Evolutionary conservation across 352 stramenopile genomes (phyloP).

Genomic region (Aphanomyces euteiches): DNA sequence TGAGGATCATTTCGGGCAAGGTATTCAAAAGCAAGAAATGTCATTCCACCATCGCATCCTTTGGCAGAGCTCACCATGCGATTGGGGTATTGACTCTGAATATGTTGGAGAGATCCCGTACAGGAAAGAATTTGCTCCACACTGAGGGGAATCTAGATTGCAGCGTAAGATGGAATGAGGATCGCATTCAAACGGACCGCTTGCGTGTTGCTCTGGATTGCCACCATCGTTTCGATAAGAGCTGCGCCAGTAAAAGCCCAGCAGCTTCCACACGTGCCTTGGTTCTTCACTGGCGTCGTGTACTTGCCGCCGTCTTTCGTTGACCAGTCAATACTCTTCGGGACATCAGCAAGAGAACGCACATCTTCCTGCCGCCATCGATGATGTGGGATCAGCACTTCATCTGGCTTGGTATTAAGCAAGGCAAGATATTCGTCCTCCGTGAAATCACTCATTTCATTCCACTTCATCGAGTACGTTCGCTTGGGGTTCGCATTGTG

Average conservation of each 20-base stretch:
- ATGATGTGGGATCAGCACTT: slow-evolving; percentile 7
- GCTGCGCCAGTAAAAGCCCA: slow-evolving; percentile 89
- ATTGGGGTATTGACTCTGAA: slow-evolving; percentile 61
- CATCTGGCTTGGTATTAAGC: slow-evolving; percentile 14
- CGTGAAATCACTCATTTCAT: slow-evolving; percentile 25
- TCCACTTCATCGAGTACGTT: slow-evolving; percentile 24
- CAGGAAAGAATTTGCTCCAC: slow-evolving; percentile 84
- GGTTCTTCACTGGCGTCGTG: slow-evolving; percentile 89
- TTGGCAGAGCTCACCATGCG: slow-evolving; percentile 76
- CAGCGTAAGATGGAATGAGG: neutral
- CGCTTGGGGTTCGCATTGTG: slow-evolving; percentile 26
- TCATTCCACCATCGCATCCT: slow-evolving; percentile 84
- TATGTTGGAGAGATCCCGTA: slow-evolving; percentile 62
- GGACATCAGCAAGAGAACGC: neutral
- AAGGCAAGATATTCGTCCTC: slow-evolving; percentile 24
- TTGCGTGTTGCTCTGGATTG: slow-evolving; percentile 67
- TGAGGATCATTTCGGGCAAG: slow-evolving; percentile 53
- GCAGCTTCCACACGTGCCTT: slow-evolving; percentile 89
- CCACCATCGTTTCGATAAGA: slow-evolving; percentile 66
- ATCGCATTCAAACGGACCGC: slow-evolving; percentile 37
- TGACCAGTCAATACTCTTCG: slow-evolving; percentile 52
- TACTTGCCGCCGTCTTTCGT: slow-evolving; percentile 70
- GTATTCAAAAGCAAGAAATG: slow-evolving; percentile 88
- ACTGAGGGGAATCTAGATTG: slow-evolving; percentile 53
- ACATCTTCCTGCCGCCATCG: slow-evolving; percentile 7